These are phyloP conservation scores for Achlya hypogyna DNA, from an alignment of 352 stramenopile species.

Conservation along the genomic window DNA sequence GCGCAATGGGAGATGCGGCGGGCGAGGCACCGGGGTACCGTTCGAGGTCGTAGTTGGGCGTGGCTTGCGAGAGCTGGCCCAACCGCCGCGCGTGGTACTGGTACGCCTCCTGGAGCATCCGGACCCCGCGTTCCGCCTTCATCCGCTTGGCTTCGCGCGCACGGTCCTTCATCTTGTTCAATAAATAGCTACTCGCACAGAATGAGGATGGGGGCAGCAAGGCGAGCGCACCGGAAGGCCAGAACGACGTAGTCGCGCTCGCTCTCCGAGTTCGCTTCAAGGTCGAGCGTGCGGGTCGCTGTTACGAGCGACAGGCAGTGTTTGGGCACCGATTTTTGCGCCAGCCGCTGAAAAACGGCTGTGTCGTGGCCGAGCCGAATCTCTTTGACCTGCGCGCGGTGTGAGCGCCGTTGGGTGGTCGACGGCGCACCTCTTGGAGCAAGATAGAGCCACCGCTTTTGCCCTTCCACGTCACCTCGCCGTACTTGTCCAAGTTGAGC, in stretches of 20 bases:
- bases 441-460: conserved; percentile 67
- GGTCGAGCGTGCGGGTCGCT: conserved; percentile 51
- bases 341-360: conserved; percentile 47
- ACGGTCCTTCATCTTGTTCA: conserved; percentile 81
- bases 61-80: not conserved
- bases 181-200: conserved; percentile 32
- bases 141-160: conserved; percentile 64
- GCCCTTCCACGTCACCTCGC: conserved; percentile 74
- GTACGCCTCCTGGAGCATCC: conserved; percentile 53
- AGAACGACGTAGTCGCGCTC: conserved; percentile 81
- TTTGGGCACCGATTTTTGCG: conserved; percentile 7
- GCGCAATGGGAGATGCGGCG: not conserved
- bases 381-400: not conserved
- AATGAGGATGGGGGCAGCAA: not conserved
- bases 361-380: conserved; percentile 55
- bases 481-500: conserved; percentile 71
- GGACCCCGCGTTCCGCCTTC: conserved; percentile 64
- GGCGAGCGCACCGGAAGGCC: conserved; percentile 44
- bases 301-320: conserved; percentile 72
- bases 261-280: conserved; percentile 58
- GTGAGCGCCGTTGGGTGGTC: not conserved
- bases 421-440: conserved; percentile 47
- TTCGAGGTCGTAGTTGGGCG: conserved; percentile 3
- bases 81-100: conserved; percentile 6
- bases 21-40: conserved; percentile 4